Evolutionary conservation across 768 basidiomycete genomes (phyloP).

Genomic region (Suillus luteus): DNA sequence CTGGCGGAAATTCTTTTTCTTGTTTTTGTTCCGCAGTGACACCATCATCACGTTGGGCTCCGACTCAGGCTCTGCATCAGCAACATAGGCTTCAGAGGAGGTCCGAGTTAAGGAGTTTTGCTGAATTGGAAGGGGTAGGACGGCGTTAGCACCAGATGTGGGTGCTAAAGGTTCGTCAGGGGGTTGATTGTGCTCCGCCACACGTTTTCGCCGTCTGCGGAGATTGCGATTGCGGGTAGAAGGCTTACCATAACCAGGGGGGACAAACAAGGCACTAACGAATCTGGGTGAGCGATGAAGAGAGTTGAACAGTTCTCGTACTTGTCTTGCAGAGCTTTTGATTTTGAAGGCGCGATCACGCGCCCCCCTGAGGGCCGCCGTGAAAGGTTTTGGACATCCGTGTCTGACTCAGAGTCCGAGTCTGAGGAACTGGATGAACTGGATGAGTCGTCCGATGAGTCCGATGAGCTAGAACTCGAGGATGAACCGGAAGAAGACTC

Average conservation of each 20-base stretch:
- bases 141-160: conserved; percentile 44
- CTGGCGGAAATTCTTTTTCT: conserved; percentile 65
- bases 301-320: conserved; percentile 5
- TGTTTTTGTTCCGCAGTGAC: conserved; percentile 72
- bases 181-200: conserved; percentile 28
- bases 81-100: conserved; percentile 3
- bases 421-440: conserved; percentile 13
- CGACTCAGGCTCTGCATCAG: conserved; percentile 23
- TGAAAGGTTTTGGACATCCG: conserved; percentile 20
- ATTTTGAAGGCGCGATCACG: conserved; percentile 8
- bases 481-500: conserved; percentile 22
- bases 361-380: conserved; percentile 15
- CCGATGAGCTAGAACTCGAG: conserved; percentile 18
- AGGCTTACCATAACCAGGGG: conserved; percentile 62
- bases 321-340: conserved; percentile 3
- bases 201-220: conserved; percentile 53
- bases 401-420: conserved; percentile 22
- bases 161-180: conserved; percentile 27
- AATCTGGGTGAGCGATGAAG: conserved; percentile 4
- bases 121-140: conserved; percentile 41
- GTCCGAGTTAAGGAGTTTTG: conserved; percentile 1
- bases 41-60: conserved; percentile 21
- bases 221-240: conserved; percentile 58
- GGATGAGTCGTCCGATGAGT: conserved; percentile 27
- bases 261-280: conserved; percentile 35